Evolutionary conservation across 345 rosid genomes (phyloP).

Genomic region (Erucastrum elatum): DNA sequence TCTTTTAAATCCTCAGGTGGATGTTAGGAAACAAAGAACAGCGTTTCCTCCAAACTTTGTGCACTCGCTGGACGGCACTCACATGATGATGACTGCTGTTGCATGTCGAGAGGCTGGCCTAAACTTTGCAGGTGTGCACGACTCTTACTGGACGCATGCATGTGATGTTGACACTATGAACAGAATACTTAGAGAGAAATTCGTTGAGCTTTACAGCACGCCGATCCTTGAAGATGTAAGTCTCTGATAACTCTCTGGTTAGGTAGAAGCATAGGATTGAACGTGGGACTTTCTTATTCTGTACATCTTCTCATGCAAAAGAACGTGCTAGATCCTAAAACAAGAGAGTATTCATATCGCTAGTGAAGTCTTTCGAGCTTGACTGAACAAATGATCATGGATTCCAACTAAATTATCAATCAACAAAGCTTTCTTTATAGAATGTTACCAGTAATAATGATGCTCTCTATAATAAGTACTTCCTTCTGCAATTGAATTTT

Average conservation of each 20-base stretch:
- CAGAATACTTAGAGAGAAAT: constrained; percentile 77
- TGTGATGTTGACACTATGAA: constrained; percentile 93
- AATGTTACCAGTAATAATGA: background rate
- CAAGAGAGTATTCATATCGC: background rate
- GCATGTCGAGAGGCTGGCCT: constrained; percentile 87
- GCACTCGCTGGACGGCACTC: constrained; percentile 95
- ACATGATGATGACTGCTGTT: constrained; percentile 99
- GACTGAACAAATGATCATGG: background rate
- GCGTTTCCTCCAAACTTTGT: constrained; percentile 98
- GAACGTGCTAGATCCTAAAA: too few relatives aligned
- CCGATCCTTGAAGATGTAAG: constrained; percentile 97
- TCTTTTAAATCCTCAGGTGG: constrained; percentile 50
- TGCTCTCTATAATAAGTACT: background rate
- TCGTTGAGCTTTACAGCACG: constrained; percentile 83
- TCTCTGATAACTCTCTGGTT: constrained; percentile 18
- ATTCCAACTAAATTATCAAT: background rate
- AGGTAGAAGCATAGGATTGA: constrained; percentile 5
- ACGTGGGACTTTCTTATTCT: background rate
- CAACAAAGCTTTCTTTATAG: too few relatives aligned
- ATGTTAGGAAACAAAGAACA: constrained; percentile 84
- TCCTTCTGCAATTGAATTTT: background rate
- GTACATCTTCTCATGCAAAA: background rate
- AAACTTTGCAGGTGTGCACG: constrained; percentile 97
- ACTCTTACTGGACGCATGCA: constrained; percentile 99
- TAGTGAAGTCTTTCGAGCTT: background rate